A percentile compares a stretch with the other conserved stretches of the same genome.
Evolutionary conservation across 139 green algal species (phyloP).

Genomic region (Haematococcus lacustris): DNA sequence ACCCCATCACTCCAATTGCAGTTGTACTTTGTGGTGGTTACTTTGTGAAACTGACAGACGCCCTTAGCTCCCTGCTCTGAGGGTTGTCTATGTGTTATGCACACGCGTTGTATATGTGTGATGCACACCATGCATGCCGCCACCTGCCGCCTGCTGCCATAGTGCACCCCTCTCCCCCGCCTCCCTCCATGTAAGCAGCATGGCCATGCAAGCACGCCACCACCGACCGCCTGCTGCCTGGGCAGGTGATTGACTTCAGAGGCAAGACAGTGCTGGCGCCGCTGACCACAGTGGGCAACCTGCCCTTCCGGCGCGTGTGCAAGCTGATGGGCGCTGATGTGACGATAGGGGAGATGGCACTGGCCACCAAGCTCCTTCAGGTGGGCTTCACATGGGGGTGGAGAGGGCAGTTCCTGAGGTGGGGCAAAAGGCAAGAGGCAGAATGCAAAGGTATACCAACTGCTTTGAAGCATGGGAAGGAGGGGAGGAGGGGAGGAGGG

Average conservation of each 20-base stretch:
- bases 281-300: constrained; percentile 95
- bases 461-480: too few relatives aligned
- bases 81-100: background rate
- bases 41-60: background rate
- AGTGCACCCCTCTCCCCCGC: background rate
- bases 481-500: too few relatives aligned
- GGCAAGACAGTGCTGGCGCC: constrained; percentile 84
- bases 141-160: background rate
- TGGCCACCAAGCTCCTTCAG: constrained; percentile 87
- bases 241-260: constrained; percentile 61
- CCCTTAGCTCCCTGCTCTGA: background rate
- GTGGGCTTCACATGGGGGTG: too few relatives aligned
- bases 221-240: background rate
- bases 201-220: background rate
- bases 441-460: too few relatives aligned
- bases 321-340: constrained; percentile 85
- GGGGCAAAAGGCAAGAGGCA: too few relatives aligned
- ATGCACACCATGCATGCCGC: background rate
- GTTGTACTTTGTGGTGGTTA: too few relatives aligned
- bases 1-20: too few relatives aligned
- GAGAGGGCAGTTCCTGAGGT: too few relatives aligned
- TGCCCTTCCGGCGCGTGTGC: constrained; percentile 90
- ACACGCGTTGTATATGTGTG: background rate
- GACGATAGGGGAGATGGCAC: constrained; percentile 88
- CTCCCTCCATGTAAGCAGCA: background rate